phyloP scores from a whole-genome alignment of 331 rosid species.

The Quercus tomentella region DNA sequence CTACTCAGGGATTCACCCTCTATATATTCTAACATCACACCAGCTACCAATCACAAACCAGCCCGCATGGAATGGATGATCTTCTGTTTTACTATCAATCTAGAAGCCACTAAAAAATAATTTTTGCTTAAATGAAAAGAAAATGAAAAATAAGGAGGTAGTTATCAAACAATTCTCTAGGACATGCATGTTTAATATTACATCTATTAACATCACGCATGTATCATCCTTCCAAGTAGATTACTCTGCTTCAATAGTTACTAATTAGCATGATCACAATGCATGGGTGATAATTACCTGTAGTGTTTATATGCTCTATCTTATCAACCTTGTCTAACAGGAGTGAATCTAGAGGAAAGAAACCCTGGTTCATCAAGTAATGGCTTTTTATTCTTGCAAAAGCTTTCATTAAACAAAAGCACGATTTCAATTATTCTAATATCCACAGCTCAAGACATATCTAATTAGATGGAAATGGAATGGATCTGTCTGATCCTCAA shows the following conservation, averaged over 20 bases:
- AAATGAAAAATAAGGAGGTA: no score
- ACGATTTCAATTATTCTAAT: neutral
- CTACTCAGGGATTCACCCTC: no score
- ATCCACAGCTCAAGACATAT: neutral
- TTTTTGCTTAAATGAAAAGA: no score
- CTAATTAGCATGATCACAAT: no score
- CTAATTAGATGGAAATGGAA: neutral
- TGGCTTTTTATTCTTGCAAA: slow-evolving; percentile 94
- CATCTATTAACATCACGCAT: neutral
- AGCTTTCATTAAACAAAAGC: slow-evolving; percentile 30
- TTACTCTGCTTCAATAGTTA: neutral
- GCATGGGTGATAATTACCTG: slow-evolving; percentile 40
- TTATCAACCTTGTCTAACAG: slow-evolving; percentile 79
- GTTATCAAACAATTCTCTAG: no score
- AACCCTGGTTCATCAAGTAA: slow-evolving; percentile 77
- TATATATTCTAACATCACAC: no score
- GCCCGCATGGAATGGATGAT: no score
- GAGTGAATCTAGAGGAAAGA: slow-evolving; percentile 78
- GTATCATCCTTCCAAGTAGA: neutral
- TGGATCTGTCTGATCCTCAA: neutral
- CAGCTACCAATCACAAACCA: no score
- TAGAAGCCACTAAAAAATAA: no score
- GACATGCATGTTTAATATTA: no score
- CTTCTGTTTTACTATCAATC: no score
- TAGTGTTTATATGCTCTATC: slow-evolving; percentile 75